Conservation (phyloP, 805 yeast genomes). For the Debaryomyces hansenii region DNA sequence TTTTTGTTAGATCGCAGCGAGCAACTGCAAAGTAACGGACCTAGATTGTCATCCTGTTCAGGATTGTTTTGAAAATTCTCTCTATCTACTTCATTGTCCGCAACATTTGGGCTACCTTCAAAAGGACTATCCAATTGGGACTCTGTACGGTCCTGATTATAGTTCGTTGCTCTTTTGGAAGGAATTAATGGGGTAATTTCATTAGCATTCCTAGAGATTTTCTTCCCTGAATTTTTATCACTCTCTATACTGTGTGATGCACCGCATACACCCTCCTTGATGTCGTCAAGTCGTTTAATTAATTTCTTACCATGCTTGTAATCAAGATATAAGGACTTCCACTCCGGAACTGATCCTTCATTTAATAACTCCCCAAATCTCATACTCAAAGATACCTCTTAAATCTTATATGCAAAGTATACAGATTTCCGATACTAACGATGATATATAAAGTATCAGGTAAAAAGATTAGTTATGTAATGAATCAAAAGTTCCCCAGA, state of each 20-base stretch:
- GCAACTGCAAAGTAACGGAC: conserved; percentile 22
- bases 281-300: conserved; percentile 27
- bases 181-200: conserved; percentile 28
- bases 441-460: no score
- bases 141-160: background rate
- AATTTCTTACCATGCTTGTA: background rate
- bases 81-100: background rate
- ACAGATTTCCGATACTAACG: no score
- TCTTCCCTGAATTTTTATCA: background rate
- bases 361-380: conserved; percentile 22
- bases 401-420: no score
- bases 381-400: no score
- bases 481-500: no score
- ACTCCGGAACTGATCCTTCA: no score
- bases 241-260: conserved; percentile 4
- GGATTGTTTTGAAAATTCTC: background rate
- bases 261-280: conserved; percentile 15
- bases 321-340: conserved; percentile 33
- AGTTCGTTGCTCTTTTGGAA: background rate
- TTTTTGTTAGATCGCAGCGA: conserved; percentile 18
- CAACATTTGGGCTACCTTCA: background rate
- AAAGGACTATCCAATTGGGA: background rate
- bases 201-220: conserved; percentile 6
- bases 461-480: no score
- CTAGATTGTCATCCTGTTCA: background rate